These are phyloP conservation scores for Cyanidiococcus yangmingshanensis DNA, from an alignment of 23 red algal species.

Conservation along the genomic window DNA sequence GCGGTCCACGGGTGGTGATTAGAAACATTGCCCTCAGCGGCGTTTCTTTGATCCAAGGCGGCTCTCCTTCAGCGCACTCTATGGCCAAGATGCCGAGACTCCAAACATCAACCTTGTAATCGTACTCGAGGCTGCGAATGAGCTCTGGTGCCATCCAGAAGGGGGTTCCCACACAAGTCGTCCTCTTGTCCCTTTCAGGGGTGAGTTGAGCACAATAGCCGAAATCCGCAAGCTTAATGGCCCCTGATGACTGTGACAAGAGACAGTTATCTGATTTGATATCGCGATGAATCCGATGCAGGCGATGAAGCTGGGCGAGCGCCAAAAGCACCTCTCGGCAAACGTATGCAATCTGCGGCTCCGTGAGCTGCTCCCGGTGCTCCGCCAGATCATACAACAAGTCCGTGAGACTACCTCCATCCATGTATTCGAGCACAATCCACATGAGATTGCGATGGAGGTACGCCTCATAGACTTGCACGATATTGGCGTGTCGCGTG, in stretches of 20 bases:
- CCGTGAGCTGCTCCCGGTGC: slow-evolving; percentile 33
- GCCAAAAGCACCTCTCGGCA: slow-evolving; percentile 64
- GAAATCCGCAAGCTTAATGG: slow-evolving; percentile 88
- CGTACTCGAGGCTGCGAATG: slow-evolving; percentile 62
- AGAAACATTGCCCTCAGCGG: slow-evolving; percentile 91
- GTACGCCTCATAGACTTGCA: slow-evolving; percentile 57
- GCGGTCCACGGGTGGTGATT: slow-evolving; percentile 76
- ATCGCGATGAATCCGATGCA: slow-evolving; percentile 78
- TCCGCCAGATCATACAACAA: slow-evolving; percentile 58
- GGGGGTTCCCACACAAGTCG: slow-evolving; percentile 83
- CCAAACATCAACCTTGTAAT: slow-evolving; percentile 96
- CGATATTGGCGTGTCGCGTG: slow-evolving; percentile 68
- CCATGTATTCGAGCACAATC: slow-evolving; percentile 95
- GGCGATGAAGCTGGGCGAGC: slow-evolving; percentile 74
- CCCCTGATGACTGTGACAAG: slow-evolving; percentile 24
- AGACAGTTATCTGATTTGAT: slow-evolving; percentile 92
- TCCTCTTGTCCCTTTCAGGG: slow-evolving; percentile 54
- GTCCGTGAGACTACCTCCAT: slow-evolving; percentile 74
- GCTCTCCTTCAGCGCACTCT: slow-evolving; percentile 94
- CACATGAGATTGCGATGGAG: slow-evolving; percentile 56
- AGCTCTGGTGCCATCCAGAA: slow-evolving; percentile 99
- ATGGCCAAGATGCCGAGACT: slow-evolving; percentile 82
- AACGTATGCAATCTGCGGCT: slow-evolving; percentile 77
- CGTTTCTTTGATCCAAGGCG: slow-evolving; percentile 64
- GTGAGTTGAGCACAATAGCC: slow-evolving; percentile 84